Base-by-base conservation (phyloP, 116 monocot species). In the Cymodocea nodosa region DNA sequence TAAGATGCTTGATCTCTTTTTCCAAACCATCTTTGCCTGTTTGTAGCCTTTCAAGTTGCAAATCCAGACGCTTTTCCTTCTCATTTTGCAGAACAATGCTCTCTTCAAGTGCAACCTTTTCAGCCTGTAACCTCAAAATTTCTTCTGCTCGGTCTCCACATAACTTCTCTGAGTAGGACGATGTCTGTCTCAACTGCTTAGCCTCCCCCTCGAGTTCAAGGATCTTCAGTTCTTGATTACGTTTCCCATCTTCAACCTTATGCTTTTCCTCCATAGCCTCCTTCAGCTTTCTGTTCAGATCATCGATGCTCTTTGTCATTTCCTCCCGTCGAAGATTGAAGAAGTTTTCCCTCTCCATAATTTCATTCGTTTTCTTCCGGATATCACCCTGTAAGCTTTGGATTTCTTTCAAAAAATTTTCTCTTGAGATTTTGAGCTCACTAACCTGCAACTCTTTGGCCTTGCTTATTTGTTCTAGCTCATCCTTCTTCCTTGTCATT, bases 1-100 rank as follows among this genome's bases (percentile, higher is more conserved):
- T 58, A 23, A 58, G 23, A 24, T 62, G 37, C 39, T 62, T 25
- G 22, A 51, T 22, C 65, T 65, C 51, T 65, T 44, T 65, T 7
- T 44, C 51, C 8, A 50, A 14, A 15, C 0, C 3, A 50, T 1
- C 15, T 44, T 65, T 65, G 24, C 14, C 23, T 19, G 24, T 23
- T 65, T 65, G 24, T 48, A 64, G 1, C 35, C 15, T 0, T 13
- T 20, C 23, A 44, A 64, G 19, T 64, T 49, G 23, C 14, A 49
- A 44, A 18, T 44, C 22, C 24, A 65, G 24, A 5, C n/a, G 1
- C 15, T 22, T 65, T 16, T 50, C 25, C 24, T 65, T 51, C 65
- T 49, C 16, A 15, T 23, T 22, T 2, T 65, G 49, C 23, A 50
- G 11, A 15, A 23, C 25, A 0, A 15, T 19, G 22, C 19, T 23